A percentile compares a stretch with the other conserved stretches of the same genome.
phyloP scores from a whole-genome alignment of 116 monocot genomes.

The Thalassia testudinum region DNA sequence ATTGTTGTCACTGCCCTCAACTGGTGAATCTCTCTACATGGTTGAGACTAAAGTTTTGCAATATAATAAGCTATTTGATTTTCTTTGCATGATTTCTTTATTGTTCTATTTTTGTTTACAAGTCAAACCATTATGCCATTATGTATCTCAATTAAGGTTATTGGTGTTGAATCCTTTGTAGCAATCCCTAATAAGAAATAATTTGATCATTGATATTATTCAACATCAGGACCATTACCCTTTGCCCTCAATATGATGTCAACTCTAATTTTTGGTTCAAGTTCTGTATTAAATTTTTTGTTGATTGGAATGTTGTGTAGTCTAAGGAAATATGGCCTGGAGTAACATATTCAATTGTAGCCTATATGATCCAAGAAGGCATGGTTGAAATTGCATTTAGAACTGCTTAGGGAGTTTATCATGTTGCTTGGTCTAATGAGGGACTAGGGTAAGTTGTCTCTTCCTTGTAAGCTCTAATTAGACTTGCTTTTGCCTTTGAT shows the following conservation, averaged over 20 bases:
- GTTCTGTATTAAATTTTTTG: background rate
- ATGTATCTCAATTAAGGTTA: no score
- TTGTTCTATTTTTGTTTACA: no score
- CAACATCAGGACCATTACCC: background rate
- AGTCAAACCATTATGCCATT: no score
- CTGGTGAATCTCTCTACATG: background rate
- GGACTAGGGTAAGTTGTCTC: constrained; percentile 64
- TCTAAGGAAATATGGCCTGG: constrained; percentile 93
- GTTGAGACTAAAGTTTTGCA: no score
- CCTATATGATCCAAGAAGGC: constrained; percentile 96
- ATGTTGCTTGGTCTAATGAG: constrained; percentile 65
- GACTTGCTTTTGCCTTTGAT: background rate
- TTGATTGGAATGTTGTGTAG: constrained; percentile 65
- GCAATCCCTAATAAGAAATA: no score
- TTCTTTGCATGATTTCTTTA: no score
- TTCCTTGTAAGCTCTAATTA: background rate
- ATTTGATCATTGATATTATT: no score
- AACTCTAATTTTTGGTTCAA: background rate
- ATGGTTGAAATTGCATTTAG: constrained; percentile 67
- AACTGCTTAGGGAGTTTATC: constrained; percentile 85
- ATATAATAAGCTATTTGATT: no score
- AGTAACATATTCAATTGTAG: constrained; percentile 74
- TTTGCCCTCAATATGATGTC: background rate
- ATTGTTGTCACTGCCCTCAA: background rate
- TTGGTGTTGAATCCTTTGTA: no score